Base-by-base conservation (phyloP, 129 eudicot genomes). In the Flaveria sonorensis region DNA sequence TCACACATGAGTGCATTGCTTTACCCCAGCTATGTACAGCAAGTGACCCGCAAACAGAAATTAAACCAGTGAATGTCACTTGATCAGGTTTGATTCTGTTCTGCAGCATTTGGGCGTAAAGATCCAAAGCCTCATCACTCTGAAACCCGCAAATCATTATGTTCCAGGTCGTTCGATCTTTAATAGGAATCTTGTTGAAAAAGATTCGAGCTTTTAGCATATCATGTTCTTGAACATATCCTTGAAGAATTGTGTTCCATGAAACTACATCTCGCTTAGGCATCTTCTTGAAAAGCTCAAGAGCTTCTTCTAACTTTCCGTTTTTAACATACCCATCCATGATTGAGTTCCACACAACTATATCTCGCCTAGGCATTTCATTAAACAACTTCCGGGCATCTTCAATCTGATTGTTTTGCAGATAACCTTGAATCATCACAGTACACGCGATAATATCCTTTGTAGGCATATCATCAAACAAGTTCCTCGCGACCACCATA, bases 261-360 rank as follows among this genome's bases (percentile, higher is more conserved):
- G 92, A 88, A 32, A 91, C 88, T 19, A 81, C 45, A 81, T 91
- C 73, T 66, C 85, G 83, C 52, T n/a, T 18, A 20, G 94, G 90
- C 90, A 88, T 91, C 82, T 85, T 80, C 10, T 26, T 64, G 57
- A 88, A 91, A 66, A 88, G 73, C 53, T 85, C 76, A 68, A 83
- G 51, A 72, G 90, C 94, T 77, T 86, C 76, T 23, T 72, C 78
- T 32, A 91, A 42, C 24, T 57, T 68, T 7, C 81, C 71, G 18
- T 64, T 79, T 36, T 85, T 81, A 63, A 86, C 85, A 77, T 73
- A 83, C 51, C 97, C 94, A 64, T 28, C 42, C 48, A 91, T 80
- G 92, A 91, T 86, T 4, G 87, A 84, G 76, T 91, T 91, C 97
- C 97, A 91, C 5, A 85, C 78, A 77, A 91, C 85, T 69, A 80